Percentiles rank a stretch among this genome's conserved stretches.
Conservation (phyloP, 2,329 filamentous ascomycete species). For the Fusarium avenaceum region DNA sequence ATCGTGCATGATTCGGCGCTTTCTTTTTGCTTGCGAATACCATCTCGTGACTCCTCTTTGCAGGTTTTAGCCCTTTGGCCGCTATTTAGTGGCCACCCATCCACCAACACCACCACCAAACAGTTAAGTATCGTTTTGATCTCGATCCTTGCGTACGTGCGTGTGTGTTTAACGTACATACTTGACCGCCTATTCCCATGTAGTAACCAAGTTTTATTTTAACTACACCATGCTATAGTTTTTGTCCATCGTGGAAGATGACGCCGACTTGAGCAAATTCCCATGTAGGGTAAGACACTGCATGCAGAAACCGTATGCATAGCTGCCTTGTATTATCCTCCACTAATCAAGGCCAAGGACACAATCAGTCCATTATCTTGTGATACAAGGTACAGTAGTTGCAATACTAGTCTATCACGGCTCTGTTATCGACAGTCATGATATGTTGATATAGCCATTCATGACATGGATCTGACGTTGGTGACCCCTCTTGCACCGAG, state of each 20-base stretch:
- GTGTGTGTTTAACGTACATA: background rate
- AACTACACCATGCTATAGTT: conserved; percentile 4
- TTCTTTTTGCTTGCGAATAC: conserved; percentile 21
- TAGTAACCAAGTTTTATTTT: background rate
- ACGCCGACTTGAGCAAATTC: conserved; percentile 15
- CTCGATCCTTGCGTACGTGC: conserved; percentile 12
- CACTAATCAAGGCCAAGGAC: conserved; percentile 9
- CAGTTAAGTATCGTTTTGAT: conserved; percentile 19
- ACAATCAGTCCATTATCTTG: conserved; percentile 17
- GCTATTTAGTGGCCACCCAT: conserved; percentile 18
- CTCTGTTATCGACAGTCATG: conserved; percentile 16
- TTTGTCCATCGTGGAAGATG: conserved; percentile 6
- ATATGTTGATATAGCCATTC: conserved; percentile 17
- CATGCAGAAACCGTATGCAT: conserved; percentile 6
- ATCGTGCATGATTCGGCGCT: conserved; percentile 25
- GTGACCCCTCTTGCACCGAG: conserved; percentile 9
- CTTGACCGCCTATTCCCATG: conserved; percentile 33
- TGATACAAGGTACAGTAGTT: conserved; percentile 33
- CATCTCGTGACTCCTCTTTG: conserved; percentile 39
- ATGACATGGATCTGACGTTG: conserved; percentile 14
- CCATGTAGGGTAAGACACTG: conserved; percentile 6
- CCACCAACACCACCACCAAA: conserved; percentile 15
- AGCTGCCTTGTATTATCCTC: conserved; percentile 8
- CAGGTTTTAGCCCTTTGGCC: conserved; percentile 29
- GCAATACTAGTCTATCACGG: conserved; percentile 12